Conservation (phyloP, 1,284 basidiomycete species). For the Malassezia nana region DNA sequence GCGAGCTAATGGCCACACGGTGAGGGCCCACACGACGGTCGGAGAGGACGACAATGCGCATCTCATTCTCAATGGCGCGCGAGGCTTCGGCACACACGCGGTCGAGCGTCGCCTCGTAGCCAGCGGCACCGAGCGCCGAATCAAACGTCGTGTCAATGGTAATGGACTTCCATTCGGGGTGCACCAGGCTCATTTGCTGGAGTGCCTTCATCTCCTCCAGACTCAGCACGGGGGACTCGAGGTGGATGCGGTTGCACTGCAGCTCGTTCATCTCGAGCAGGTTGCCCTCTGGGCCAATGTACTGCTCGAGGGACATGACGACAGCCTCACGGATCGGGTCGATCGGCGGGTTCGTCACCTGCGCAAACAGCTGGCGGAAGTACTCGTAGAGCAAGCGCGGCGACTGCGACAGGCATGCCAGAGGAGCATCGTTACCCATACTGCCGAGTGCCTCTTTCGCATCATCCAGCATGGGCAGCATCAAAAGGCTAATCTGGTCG, state of each 20-base stretch:
- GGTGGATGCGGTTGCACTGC: slow-evolving; percentile 40
- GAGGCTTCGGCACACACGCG: slow-evolving; percentile 41
- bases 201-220: slow-evolving; percentile 40
- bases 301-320: slow-evolving; percentile 46
- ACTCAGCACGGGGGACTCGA: slow-evolving; percentile 37
- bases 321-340: slow-evolving; percentile 45
- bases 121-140: slow-evolving; percentile 34
- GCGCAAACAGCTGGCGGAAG: slow-evolving; percentile 46
- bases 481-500: slow-evolving; percentile 42
- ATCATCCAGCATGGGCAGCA: slow-evolving; percentile 43
- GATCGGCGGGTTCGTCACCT: slow-evolving; percentile 47
- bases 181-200: slow-evolving; percentile 33
- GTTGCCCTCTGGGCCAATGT: slow-evolving; percentile 45
- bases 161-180: slow-evolving; percentile 34
- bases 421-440: slow-evolving; percentile 44
- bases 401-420: slow-evolving; percentile 39
- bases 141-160: slow-evolving; percentile 44
- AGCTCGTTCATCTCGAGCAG: slow-evolving; percentile 40
- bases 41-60: slow-evolving; percentile 37
- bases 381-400: slow-evolving; percentile 45
- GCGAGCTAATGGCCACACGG: slow-evolving; percentile 39
- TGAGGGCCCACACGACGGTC: slow-evolving; percentile 37
- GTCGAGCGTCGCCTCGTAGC: slow-evolving; percentile 40
- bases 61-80: slow-evolving; percentile 36
- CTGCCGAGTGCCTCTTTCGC: slow-evolving; percentile 45